phyloP scores from a whole-genome alignment of 495 filamentous ascomycete genomes.

The Aspergillus sclerotiicarbonarius region DNA sequence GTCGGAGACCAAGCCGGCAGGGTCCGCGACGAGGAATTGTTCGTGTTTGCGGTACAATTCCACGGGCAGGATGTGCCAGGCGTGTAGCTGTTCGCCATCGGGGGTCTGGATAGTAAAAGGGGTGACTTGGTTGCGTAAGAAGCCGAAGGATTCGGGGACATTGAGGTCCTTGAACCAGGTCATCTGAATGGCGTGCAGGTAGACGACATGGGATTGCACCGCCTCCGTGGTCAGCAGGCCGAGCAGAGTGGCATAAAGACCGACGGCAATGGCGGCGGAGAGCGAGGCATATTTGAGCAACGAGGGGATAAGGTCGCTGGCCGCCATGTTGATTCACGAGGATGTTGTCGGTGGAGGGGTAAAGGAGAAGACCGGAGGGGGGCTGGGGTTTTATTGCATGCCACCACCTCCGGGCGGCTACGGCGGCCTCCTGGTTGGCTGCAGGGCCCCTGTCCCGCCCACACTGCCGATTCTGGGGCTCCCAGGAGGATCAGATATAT shows the following conservation, averaged over 20 bases:
- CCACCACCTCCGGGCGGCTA: no score
- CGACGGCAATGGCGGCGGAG: constrained; percentile 23
- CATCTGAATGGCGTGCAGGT: constrained; percentile 46
- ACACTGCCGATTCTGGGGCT: no score
- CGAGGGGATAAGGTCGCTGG: not conserved
- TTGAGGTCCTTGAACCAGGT: constrained; percentile 51
- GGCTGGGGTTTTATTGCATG: no score
- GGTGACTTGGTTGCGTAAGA: constrained; percentile 61
- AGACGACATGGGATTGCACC: constrained; percentile 49
- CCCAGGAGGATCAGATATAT: no score
- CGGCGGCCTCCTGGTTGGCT: no score
- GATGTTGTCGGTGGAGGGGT: not conserved
- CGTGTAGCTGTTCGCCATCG: constrained; percentile 58
- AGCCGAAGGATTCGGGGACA: constrained; percentile 48
- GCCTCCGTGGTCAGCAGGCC: constrained; percentile 43
- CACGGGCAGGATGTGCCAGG: constrained; percentile 73
- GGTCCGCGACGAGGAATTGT: constrained; percentile 46
- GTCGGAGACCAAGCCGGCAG: constrained; percentile 48
- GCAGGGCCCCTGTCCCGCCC: no score
- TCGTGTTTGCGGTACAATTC: constrained; percentile 60
- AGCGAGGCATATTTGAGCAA: constrained; percentile 36
- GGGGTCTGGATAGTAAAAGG: constrained; percentile 61
- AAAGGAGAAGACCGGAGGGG: not conserved
- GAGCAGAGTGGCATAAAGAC: constrained; percentile 36
- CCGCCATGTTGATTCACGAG: constrained; percentile 3